phyloP scores from a whole-genome alignment of 1,284 basidiomycete species.

The Ceratobasidium sp. region DNA sequence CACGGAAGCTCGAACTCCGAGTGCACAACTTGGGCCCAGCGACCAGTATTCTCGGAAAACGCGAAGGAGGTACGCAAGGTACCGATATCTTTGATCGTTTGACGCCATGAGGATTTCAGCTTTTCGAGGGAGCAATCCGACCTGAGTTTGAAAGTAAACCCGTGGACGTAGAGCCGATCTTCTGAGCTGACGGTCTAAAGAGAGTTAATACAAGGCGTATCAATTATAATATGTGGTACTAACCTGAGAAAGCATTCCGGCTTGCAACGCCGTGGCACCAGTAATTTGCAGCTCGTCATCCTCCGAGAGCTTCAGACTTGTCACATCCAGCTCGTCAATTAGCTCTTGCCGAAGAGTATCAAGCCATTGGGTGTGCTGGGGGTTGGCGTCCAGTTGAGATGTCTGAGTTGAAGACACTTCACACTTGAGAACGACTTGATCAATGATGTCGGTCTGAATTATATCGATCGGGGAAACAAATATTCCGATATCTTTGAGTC shows the following conservation, averaged over 20 bases:
- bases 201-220: neutral
- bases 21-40: slow-evolving; percentile 57
- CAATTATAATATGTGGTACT: slow-evolving; percentile 16
- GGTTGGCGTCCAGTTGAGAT: neutral
- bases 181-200: slow-evolving; percentile 56
- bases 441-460: slow-evolving; percentile 25
- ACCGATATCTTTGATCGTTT: slow-evolving; percentile 49
- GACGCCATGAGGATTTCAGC: slow-evolving; percentile 53
- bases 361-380: slow-evolving; percentile 9
- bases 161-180: slow-evolving; percentile 58
- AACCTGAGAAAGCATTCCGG: slow-evolving; percentile 61
- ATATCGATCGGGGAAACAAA: slow-evolving; percentile 34
- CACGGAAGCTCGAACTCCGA: slow-evolving; percentile 51
- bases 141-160: slow-evolving; percentile 54
- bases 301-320: slow-evolving; percentile 51
- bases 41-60: slow-evolving; percentile 52
- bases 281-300: slow-evolving; percentile 52
- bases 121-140: slow-evolving; percentile 48
- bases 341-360: slow-evolving; percentile 52
- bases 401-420: neutral
- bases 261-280: slow-evolving; percentile 57
- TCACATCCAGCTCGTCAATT: slow-evolving; percentile 50
- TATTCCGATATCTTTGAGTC: slow-evolving; percentile 24
- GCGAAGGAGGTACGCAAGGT: slow-evolving; percentile 60
- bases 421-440: slow-evolving; percentile 10